phyloP scores from a whole-genome alignment of 2,329 filamentous ascomycete species.

The Nannizziopsis barbatae region DNA sequence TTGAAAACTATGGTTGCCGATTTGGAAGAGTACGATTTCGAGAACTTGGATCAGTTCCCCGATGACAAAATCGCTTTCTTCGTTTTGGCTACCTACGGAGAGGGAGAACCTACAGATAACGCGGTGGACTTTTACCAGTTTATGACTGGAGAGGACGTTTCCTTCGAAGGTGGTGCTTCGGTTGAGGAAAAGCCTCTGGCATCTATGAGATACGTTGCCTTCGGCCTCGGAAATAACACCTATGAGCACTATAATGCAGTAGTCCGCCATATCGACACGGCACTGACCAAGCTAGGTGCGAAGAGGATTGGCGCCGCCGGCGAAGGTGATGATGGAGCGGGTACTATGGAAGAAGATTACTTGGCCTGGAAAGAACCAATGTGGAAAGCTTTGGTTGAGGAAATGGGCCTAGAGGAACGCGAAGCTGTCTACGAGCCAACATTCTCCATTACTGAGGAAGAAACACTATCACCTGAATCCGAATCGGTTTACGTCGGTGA shows the following conservation, averaged over 20 bases:
- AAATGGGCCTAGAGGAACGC: constrained; percentile 84
- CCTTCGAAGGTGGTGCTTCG: constrained; percentile 60
- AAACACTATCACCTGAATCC: constrained; percentile 61
- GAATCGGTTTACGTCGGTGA: constrained; percentile 86
- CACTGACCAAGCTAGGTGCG: constrained; percentile 70
- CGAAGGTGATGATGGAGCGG: constrained; percentile 93
- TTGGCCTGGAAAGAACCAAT: constrained; percentile 98
- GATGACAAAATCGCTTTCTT: constrained; percentile 90
- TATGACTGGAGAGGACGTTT: constrained; percentile 66
- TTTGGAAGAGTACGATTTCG: constrained; percentile 93
- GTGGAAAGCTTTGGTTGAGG: constrained; percentile 75
- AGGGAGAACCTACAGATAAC: constrained; percentile 97
- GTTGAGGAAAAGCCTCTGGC: constrained; percentile 59
- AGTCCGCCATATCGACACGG: constrained; percentile 82
- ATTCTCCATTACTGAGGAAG: constrained; percentile 68
- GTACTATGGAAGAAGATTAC: constrained; percentile 99
- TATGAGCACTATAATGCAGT: constrained; percentile 99
- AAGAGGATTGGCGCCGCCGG: constrained; percentile 75
- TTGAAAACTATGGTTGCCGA: constrained; percentile 98
- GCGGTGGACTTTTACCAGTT: constrained; percentile 99
- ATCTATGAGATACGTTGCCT: constrained; percentile 85
- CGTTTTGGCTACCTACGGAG: constrained; percentile 91
- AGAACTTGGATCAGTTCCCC: constrained; percentile 80
- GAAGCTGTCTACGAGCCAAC: constrained; percentile 93
- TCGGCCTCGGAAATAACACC: constrained; percentile 96